Evolutionary conservation across 148 eudicot genomes (phyloP).

Genomic region (Dysphania ambrosioides): DNA sequence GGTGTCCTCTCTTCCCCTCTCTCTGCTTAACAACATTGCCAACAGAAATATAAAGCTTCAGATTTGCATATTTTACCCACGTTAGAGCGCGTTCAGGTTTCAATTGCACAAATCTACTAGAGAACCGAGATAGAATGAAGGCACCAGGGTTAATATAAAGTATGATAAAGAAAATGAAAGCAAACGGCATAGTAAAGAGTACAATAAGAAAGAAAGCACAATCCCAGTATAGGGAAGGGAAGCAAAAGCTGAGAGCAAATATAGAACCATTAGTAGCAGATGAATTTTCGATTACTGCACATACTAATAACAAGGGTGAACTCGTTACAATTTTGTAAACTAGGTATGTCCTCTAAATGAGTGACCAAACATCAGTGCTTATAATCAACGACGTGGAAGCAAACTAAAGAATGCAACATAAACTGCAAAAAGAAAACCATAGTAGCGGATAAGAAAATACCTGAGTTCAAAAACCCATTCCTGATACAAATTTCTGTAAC

Average conservation of each 20-base stretch:
- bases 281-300: neutral
- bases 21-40: neutral
- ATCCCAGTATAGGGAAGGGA: neutral
- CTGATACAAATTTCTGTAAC: slow-evolving; percentile 55
- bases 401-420: neutral
- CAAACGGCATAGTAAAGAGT: neutral
- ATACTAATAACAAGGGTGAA: neutral
- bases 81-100: no score
- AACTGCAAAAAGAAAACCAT: neutral
- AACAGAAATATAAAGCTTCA: neutral
- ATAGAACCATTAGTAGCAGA: neutral
- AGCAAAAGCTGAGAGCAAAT: neutral
- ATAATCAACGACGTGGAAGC: no score
- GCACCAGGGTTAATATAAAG: neutral
- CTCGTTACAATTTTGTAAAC: neutral
- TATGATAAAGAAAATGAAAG: no score
- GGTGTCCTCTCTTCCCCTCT: neutral
- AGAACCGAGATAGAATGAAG: no score
- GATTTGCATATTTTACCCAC: no score
- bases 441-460: slow-evolving; percentile 22
- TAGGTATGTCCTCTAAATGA: neutral
- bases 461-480: slow-evolving; percentile 70
- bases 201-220: neutral
- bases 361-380: neutral
- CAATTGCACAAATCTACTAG: no score